Percentiles rank a stretch among this genome's conserved stretches.
Evolutionary conservation across 106 monocot species (phyloP).

Genomic region (Acanthochlamys bracteata): DNA sequence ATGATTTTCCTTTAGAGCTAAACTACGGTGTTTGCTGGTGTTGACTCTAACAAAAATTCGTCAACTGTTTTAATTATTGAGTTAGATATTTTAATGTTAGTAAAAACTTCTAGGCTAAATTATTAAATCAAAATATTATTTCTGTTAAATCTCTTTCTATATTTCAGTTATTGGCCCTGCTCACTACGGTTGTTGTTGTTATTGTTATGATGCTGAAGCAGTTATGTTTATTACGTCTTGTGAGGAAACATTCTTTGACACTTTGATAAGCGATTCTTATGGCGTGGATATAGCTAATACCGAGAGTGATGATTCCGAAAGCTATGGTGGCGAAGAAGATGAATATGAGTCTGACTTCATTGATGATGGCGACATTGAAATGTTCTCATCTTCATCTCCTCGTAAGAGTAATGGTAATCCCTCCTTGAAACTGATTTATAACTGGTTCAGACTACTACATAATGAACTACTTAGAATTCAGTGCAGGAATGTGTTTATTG

Average conservation of each 20-base stretch:
- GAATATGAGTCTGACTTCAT: slow-evolving; percentile 71
- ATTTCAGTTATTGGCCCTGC: too few relatives aligned
- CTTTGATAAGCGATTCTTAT: slow-evolving; percentile 52
- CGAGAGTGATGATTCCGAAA: slow-evolving; percentile 26
- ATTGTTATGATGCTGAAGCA: too few relatives aligned
- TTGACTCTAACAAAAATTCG: too few relatives aligned
- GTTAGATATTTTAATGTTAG: too few relatives aligned
- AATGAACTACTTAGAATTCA: background rate
- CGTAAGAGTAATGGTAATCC: slow-evolving; percentile 62
- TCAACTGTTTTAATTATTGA: too few relatives aligned
- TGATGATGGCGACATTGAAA: slow-evolving; percentile 46
- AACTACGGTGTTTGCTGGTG: too few relatives aligned
- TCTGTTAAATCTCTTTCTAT: too few relatives aligned
- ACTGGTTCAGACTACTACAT: background rate
- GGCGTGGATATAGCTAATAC: slow-evolving; percentile 69
- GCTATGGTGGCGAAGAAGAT: slow-evolving; percentile 37
- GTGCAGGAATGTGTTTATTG: slow-evolving; percentile 7
- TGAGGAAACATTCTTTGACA: slow-evolving; percentile 18
- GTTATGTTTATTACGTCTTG: too few relatives aligned
- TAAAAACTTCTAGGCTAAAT: too few relatives aligned
- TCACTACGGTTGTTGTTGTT: too few relatives aligned
- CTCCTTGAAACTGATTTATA: background rate
- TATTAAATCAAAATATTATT: too few relatives aligned
- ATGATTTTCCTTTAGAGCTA: too few relatives aligned
- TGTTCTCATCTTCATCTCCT: slow-evolving; percentile 36